phyloP scores from a whole-genome alignment of 1,139 yeast genomes.

The Lodderomyces parapsilosis region DNA sequence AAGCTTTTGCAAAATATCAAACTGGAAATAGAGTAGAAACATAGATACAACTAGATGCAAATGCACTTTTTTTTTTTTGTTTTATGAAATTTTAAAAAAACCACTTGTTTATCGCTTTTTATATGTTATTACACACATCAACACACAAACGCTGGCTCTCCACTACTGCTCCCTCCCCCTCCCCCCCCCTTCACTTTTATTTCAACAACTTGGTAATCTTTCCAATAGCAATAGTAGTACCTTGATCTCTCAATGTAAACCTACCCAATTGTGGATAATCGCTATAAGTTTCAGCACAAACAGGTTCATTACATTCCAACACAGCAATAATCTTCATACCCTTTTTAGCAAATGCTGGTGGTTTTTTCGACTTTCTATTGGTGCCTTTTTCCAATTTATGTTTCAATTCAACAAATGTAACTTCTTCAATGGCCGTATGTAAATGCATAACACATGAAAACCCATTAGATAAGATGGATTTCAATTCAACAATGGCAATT shows the following conservation, averaged over 20 bases:
- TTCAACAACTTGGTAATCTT: slow-evolving; percentile 75
- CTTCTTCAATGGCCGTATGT: slow-evolving; percentile 98
- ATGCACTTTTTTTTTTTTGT: no score
- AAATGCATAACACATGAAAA: slow-evolving; percentile 98
- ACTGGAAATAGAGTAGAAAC: background rate
- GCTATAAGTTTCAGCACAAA: slow-evolving; percentile 89
- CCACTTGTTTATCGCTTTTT: no score
- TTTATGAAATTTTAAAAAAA: no score
- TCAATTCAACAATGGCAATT: slow-evolving; percentile 93
- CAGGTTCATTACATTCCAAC: slow-evolving; percentile 78
- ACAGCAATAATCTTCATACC: slow-evolving; percentile 98
- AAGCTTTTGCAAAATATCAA: slow-evolving; percentile 26
- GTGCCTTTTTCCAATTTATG: slow-evolving; percentile 97
- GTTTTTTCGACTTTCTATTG: slow-evolving; percentile 91
- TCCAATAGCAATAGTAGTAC: slow-evolving; percentile 97
- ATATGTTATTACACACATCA: no score
- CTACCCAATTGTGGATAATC: slow-evolving; percentile 97
- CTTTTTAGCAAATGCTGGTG: slow-evolving; percentile 98
- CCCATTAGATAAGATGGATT: slow-evolving; percentile 91
- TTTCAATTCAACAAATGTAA: slow-evolving; percentile 72
- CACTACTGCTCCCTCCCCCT: background rate
- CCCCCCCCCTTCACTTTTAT: slow-evolving; percentile 4
- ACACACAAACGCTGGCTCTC: no score
- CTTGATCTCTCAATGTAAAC: slow-evolving; percentile 97
- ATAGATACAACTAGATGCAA: no score